phyloP scores from a whole-genome alignment of 2,329 filamentous ascomycete genomes.

The Colletotrichum sp. region DNA sequence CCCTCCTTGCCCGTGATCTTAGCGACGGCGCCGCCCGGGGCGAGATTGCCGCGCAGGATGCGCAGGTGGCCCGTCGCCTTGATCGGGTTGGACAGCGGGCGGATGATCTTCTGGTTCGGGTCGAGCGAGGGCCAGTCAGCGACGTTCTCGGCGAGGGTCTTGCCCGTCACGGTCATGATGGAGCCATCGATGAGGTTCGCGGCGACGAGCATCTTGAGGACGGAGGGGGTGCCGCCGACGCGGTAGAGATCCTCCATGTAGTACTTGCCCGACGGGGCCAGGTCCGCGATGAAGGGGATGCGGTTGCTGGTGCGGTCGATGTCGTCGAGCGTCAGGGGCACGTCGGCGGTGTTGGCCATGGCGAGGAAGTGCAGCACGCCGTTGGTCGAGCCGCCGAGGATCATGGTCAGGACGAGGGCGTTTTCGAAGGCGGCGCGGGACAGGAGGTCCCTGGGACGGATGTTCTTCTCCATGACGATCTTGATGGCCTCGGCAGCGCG shows the following conservation, averaged over 20 bases:
- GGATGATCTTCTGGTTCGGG: constrained; percentile 82
- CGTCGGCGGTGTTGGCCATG: constrained; percentile 85
- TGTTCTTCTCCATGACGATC: constrained; percentile 80
- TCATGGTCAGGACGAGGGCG: constrained; percentile 88
- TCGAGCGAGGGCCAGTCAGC: constrained; percentile 77
- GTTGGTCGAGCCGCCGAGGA: constrained; percentile 89
- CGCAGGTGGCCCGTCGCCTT: constrained; percentile 88
- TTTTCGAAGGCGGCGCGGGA: constrained; percentile 86
- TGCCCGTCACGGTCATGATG: constrained; percentile 83
- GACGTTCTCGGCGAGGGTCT: constrained; percentile 83
- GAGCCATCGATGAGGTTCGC: constrained; percentile 76
- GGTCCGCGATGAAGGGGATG: constrained; percentile 84
- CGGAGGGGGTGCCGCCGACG: constrained; percentile 83
- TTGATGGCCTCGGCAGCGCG: constrained; percentile 81
- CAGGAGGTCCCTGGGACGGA: constrained; percentile 79
- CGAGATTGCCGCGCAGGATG: constrained; percentile 85
- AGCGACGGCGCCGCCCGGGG: constrained; percentile 86
- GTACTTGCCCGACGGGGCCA: constrained; percentile 83
- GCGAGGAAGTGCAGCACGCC: constrained; percentile 88
- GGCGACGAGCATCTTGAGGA: constrained; percentile 85
- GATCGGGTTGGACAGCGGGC: constrained; percentile 73
- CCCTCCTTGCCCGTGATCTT: constrained; percentile 98
- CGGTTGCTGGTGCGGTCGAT: constrained; percentile 81
- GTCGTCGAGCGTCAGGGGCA: constrained; percentile 80
- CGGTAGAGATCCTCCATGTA: constrained; percentile 89